Conservation (phyloP, 208 protist genomes). For the Paratrypanosoma confusum region DNA sequence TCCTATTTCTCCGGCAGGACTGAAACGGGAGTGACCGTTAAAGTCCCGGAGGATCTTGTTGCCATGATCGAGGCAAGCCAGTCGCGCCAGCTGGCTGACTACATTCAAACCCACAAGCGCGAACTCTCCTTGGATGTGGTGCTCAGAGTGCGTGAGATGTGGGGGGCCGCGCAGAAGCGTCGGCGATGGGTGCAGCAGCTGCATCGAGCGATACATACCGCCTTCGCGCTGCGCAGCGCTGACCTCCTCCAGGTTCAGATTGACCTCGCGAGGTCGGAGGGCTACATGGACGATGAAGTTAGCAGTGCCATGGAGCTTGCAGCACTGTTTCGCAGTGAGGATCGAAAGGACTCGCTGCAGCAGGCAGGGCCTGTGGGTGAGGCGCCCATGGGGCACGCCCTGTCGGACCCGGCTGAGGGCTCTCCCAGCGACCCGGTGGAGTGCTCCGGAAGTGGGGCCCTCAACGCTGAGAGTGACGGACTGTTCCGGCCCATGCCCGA, state of each 20-base stretch:
- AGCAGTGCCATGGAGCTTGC: slow-evolving; percentile 9
- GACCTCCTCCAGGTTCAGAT: slow-evolving; percentile 23
- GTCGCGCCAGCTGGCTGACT: slow-evolving; percentile 12
- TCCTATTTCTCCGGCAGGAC: neutral
- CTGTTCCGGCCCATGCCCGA: too few species aligned
- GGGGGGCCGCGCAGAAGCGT: slow-evolving; percentile 7
- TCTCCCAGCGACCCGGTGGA: too few species aligned
- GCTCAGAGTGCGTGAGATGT: slow-evolving; percentile 11
- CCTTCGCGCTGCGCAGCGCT: slow-evolving; percentile 21
- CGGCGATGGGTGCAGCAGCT: slow-evolving; percentile 18
- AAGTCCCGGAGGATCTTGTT: slow-evolving; percentile 17
- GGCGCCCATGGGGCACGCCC: too few species aligned
- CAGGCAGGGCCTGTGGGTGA: too few species aligned
- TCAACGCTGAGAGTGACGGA: too few species aligned
- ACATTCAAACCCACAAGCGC: slow-evolving; percentile 16
- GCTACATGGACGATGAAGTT: slow-evolving; percentile 21
- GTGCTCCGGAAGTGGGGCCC: too few species aligned
- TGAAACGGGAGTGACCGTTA: neutral
- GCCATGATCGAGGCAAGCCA: slow-evolving; percentile 9
- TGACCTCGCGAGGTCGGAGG: slow-evolving; percentile 6
- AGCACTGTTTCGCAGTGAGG: neutral
- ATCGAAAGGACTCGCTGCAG: neutral
- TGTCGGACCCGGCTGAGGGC: too few species aligned
- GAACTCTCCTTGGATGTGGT: slow-evolving; percentile 7
- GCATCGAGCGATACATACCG: slow-evolving; percentile 21